Base-by-base conservation (phyloP, 495 filamentous ascomycete species). In the Neohortaea acidophila region DNA sequence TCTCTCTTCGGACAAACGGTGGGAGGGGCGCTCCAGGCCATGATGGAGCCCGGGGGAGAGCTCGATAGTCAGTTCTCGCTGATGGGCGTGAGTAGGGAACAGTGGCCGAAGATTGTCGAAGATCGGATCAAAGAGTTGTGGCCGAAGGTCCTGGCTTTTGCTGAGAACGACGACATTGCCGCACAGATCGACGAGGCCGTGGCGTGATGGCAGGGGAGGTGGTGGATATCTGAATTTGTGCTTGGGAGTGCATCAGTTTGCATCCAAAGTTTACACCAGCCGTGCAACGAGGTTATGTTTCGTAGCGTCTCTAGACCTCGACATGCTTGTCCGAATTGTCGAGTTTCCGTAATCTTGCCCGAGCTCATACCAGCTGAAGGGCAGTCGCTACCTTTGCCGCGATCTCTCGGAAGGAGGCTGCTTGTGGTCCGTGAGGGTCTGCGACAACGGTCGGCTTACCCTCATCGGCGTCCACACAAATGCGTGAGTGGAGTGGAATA, bases 401-500 rank as follows among this genome's bases (percentile, higher is more conserved):
- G 13, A 38, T 2, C n/a, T 15, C 29, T 10, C 38, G 61, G 58
- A 92, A 97, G 3, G 75, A 78, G 38, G 65, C 58, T 12, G 78
- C 75, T 36, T 79, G 65, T 13, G 64, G 68, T 52, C 82, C 81
- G 11, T 76, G 67, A 4, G 79, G 80, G 51, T 93, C 83, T 3
- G 80, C 68, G 13, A 94, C 84, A 13, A 96, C 83, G 2, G 87
- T 96, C 15, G 89, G 89, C 61, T 76, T 81, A 2, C 89, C 89
- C 13, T 70, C 61, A 60, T 94, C 85, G 7, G 82, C 84, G 65
- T 96, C 85, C 48, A 81, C 76, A 38, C 84, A 93, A 9, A 97
- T 86, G 31, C 63, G 68, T 14, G 79, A 73, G 62, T 96, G 78
- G 26, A 99, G 70, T 18, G 89, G 87, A 28, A 99, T 75, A 62